Percentiles rank a stretch among this genome's conserved stretches.
phyloP scores from a whole-genome alignment of 2,329 filamentous ascomycete genomes.

The Hypomyces rosellus region DNA sequence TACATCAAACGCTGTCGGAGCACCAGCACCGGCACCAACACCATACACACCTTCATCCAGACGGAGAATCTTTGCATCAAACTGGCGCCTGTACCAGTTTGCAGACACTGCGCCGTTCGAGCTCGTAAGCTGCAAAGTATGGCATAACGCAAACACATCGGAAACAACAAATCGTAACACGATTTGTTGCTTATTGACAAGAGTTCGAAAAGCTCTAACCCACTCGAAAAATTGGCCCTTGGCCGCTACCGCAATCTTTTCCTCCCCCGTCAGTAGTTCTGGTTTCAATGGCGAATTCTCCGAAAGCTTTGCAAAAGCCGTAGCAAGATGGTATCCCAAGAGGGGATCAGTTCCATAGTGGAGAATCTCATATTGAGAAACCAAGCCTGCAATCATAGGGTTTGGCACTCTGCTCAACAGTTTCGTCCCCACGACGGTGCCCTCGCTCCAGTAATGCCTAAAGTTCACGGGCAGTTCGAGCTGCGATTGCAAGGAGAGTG shows the following conservation, averaged over 20 bases:
- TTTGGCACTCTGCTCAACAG: slow-evolving; percentile 28
- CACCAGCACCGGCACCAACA: slow-evolving; percentile 16
- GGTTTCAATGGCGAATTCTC: slow-evolving; percentile 33
- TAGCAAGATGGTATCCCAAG: slow-evolving; percentile 51
- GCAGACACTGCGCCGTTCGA: slow-evolving; percentile 25
- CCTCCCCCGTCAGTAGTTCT: slow-evolving; percentile 9
- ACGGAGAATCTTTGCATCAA: slow-evolving; percentile 31
- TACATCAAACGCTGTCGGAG: slow-evolving; percentile 43
- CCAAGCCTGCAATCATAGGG: slow-evolving; percentile 36
- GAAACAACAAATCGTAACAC: slow-evolving; percentile 40
- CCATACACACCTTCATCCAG: slow-evolving; percentile 39
- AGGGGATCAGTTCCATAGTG: slow-evolving; percentile 47
- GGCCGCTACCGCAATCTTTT: slow-evolving; percentile 28
- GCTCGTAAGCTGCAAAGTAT: slow-evolving; percentile 41
- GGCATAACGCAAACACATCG: slow-evolving; percentile 46
- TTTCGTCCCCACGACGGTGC: slow-evolving; percentile 21
- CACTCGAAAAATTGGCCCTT: slow-evolving; percentile 42
- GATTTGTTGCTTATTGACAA: slow-evolving; percentile 21
- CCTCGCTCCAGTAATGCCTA: slow-evolving; percentile 30
- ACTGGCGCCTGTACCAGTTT: slow-evolving; percentile 37
- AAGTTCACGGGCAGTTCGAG: slow-evolving; percentile 18
- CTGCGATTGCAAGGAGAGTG: slow-evolving; percentile 24
- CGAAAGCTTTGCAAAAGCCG: slow-evolving; percentile 34
- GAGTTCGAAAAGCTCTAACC: slow-evolving; percentile 33
- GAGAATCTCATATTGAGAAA: slow-evolving; percentile 31